Base-by-base conservation (phyloP, 2,329 filamentous ascomycete genomes). In the Colletotrichum brevisporum region DNA sequence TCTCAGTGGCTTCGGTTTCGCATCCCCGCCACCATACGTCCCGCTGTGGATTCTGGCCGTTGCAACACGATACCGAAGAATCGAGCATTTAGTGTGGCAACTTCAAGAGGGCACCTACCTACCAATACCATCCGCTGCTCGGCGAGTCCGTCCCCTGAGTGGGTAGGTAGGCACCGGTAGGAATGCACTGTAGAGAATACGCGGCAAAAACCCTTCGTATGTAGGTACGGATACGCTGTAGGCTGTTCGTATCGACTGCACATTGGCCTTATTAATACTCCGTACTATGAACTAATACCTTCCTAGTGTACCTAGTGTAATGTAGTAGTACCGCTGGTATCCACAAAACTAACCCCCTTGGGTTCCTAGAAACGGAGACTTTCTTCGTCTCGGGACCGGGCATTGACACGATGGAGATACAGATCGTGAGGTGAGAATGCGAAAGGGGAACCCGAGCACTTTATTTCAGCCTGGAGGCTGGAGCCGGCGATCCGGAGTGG, bases 361-460 rank as follows among this genome's bases (percentile, higher is more conserved):
- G 21, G 21, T 24, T 24, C 21, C 21, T 36, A 36, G 31, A 6
- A 36, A 21, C 45, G 31, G 47, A 26, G 45, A 59, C 53, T 48
- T 36, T 31, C 41, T 48, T 64, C 36, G 60, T 64, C 60, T 68
- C 60, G 60, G 53, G 27, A 67, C 60, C 53, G 65, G 53, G 60
- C 43, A 54, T 53, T 58, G 60, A 63, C 48, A 64, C 65, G 53
- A 58, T 58, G 26, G 50, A 68, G 61, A 63, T 53, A 67, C 59
- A 63, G 52, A 63, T 67, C 31, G 36, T 21, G 59, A 63, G 24
- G 24, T 39, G n/a, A 24, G 43, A 48, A 58, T 45, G 59, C 45
- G 47, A 53, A 54, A 58, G 45, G 59, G 56, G 47, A 53, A 54
- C 54, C 54, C 50, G 48, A 47, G 47, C 60, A 58, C 65, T 43